Evolutionary conservation across 1,139 yeast species (phyloP).

Genomic region (Magnusiomyces sp.): DNA sequence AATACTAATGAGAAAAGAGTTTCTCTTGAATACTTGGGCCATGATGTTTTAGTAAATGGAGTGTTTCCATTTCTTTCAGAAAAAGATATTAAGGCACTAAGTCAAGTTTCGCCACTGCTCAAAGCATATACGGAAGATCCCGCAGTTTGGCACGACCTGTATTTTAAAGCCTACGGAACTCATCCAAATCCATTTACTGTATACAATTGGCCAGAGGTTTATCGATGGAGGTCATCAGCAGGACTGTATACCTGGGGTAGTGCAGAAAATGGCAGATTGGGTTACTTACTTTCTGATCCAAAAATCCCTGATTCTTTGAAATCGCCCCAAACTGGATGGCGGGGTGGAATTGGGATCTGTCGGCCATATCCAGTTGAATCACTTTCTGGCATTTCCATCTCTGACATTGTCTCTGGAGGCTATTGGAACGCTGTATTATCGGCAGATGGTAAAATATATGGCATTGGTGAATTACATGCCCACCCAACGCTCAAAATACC

Average conservation of each 20-base stretch:
- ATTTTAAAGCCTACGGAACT: slow-evolving; percentile 21
- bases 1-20: neutral
- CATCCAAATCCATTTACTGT: slow-evolving; percentile 22
- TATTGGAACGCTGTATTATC: slow-evolving; percentile 52
- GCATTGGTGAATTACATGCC: slow-evolving; percentile 18
- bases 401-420: slow-evolving; percentile 38
- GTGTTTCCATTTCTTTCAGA: slow-evolving; percentile 23
- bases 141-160: slow-evolving; percentile 28
- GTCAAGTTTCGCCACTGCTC: slow-evolving; percentile 18
- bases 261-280: slow-evolving; percentile 47
- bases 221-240: slow-evolving; percentile 36
- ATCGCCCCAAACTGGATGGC: neutral
- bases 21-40: slow-evolving; percentile 18
- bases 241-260: slow-evolving; percentile 62
- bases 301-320: neutral
- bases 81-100: slow-evolving; percentile 21
- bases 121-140: slow-evolving; percentile 19
- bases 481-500: neutral
- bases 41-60: slow-evolving; percentile 25
- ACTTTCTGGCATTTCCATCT: neutral
- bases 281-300: slow-evolving; percentile 32
- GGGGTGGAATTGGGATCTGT: neutral
- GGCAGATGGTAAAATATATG: slow-evolving; percentile 21
- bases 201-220: slow-evolving; percentile 45
- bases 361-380: neutral